Conservation (phyloP, 768 basidiomycete genomes). For the Fistulinella prunicolor region DNA sequence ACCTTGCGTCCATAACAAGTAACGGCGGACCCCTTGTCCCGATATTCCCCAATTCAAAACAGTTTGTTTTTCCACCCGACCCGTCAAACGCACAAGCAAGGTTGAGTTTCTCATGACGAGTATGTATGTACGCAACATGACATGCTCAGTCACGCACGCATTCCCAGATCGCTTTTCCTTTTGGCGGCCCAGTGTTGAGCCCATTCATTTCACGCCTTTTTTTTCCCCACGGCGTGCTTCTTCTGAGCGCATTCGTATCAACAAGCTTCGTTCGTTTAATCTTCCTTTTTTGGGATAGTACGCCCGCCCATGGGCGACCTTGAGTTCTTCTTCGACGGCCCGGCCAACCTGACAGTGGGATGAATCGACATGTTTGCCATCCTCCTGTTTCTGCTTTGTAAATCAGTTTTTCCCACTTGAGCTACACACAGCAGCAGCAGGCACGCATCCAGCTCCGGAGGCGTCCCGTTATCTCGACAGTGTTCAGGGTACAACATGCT, state of each 20-base stretch:
- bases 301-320: background rate
- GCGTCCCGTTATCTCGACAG: background rate
- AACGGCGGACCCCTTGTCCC: background rate
- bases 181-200: background rate
- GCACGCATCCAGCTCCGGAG: background rate
- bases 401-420: background rate
- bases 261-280: constrained; percentile 13
- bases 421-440: background rate
- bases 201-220: background rate
- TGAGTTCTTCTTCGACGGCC: constrained; percentile 4
- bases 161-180: background rate
- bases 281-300: constrained; percentile 1
- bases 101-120: constrained; percentile 18
- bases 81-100: constrained; percentile 6
- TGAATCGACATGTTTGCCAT: background rate
- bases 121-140: background rate
- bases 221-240: constrained; percentile 19
- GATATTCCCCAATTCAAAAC: background rate
- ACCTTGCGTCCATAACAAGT: background rate
- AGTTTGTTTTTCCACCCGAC: background rate
- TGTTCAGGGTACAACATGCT: background rate
- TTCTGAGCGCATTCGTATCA: constrained; percentile 13
- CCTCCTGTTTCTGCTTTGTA: background rate
- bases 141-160: too few species aligned
- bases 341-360: constrained; percentile 4